Conservation (phyloP, 371 early-diverging fungal genomes). For the Phascolomyces articulosus region DNA sequence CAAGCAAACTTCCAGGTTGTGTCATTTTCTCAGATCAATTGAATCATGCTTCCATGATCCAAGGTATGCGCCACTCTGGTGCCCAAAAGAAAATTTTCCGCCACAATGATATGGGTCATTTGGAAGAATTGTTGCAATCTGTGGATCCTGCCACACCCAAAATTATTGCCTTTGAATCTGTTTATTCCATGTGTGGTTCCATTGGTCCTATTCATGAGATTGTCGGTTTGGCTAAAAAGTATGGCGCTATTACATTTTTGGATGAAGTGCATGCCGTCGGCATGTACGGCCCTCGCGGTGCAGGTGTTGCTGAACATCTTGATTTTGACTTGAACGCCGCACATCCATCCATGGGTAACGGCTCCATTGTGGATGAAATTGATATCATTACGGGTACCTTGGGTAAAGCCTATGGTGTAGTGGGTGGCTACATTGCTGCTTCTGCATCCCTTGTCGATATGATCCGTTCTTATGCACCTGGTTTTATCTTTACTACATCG, state of each 20-base stretch:
- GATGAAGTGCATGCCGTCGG: constrained; percentile 99
- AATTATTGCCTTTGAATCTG: constrained; percentile 97
- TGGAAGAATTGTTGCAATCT: constrained; percentile 83
- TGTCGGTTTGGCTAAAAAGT: constrained; percentile 91
- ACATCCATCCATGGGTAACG: constrained; percentile 56
- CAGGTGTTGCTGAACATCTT: constrained; percentile 96
- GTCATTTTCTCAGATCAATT: constrained; percentile 93
- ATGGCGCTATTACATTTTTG: constrained; percentile 97
- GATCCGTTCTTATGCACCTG: constrained; percentile 98
- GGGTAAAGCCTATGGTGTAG: constrained; percentile 97
- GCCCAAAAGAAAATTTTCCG: constrained; percentile 92
- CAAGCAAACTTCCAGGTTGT: constrained; percentile 89
- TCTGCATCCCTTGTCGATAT: constrained; percentile 91
- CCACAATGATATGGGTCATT: constrained; percentile 93
- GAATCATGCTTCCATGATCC: constrained; percentile 99
- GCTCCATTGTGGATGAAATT: constrained; percentile 83
- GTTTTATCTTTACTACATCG: constrained; percentile 99
- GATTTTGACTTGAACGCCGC: constrained; percentile 74
- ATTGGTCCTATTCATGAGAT: constrained; percentile 96
- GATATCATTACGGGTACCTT: constrained; percentile 98
- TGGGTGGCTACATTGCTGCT: constrained; percentile 97
- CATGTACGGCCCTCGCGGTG: constrained; percentile 97
- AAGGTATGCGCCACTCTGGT: constrained; percentile 94
- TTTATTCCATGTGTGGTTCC: constrained; percentile 98
- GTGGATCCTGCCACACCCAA: constrained; percentile 87